A percentile compares a stretch with the other conserved stretches of the same genome.
These are phyloP conservation scores for Glomus cerebriforme DNA, from an alignment of 192 early-diverging fungal species.

Conservation along the genomic window DNA sequence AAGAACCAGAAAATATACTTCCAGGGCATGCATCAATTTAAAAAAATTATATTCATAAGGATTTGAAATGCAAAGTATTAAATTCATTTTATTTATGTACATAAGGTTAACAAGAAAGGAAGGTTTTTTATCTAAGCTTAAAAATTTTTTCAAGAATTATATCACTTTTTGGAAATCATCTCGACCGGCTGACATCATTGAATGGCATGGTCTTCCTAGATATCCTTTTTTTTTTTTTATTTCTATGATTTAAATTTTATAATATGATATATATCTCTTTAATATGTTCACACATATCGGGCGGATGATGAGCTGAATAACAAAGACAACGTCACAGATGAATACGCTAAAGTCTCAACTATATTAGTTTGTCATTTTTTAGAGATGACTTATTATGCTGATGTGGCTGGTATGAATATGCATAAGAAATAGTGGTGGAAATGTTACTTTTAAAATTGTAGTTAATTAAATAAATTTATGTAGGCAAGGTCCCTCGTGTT, in stretches of 20 bases:
- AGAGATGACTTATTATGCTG: slow-evolving; percentile 64
- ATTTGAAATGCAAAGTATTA: neutral
- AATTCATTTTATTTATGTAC: neutral
- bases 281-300: slow-evolving; percentile 37
- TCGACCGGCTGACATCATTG: slow-evolving; percentile 33
- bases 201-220: slow-evolving; percentile 66
- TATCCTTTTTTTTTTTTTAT: slow-evolving; percentile 37
- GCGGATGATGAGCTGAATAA: neutral
- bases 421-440: neutral
- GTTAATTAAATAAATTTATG: neutral
- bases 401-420: slow-evolving; percentile 58
- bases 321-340: slow-evolving; percentile 32
- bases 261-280: slow-evolving; percentile 37
- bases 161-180: neutral
- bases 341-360: slow-evolving; percentile 70
- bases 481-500: slow-evolving; percentile 47
- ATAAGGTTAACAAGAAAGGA: neutral
- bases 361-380: slow-evolving; percentile 60
- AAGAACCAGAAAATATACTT: slow-evolving; percentile 23
- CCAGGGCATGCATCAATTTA: neutral
- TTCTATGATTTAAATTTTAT: neutral
- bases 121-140: neutral
- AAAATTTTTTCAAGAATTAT: neutral
- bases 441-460: neutral
- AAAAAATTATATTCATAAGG: neutral